Evolutionary conservation across 805 yeast genomes (phyloP).

Genomic region (Saturnispora diversa): DNA sequence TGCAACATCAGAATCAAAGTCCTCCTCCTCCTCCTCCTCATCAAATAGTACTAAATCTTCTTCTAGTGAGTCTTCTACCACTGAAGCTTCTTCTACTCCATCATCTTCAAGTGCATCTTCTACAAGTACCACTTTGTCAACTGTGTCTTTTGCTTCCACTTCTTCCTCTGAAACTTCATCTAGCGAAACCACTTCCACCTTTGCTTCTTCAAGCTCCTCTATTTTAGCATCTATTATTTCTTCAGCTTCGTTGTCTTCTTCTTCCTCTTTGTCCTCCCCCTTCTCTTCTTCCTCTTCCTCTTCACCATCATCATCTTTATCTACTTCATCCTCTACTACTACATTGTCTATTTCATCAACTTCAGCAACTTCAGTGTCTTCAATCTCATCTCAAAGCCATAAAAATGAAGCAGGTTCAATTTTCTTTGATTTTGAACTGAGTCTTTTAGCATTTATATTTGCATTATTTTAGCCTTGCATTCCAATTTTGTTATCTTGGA

Average conservation of each 20-base stretch:
- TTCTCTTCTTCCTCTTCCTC: background rate
- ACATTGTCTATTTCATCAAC: background rate
- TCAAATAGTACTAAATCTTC: background rate
- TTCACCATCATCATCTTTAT: background rate
- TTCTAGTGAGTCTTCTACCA: background rate
- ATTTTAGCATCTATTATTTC: background rate
- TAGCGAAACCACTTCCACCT: background rate
- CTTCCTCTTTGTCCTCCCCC: background rate
- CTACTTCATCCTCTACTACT: background rate
- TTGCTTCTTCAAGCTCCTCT: background rate
- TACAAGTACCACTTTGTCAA: no score
- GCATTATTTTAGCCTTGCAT: constrained; percentile 10
- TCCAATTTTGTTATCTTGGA: no score
- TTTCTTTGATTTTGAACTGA: constrained; percentile 1
- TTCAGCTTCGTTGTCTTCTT: no score
- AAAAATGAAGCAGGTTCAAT: constrained; percentile 11
- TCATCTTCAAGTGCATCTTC: constrained; percentile 3
- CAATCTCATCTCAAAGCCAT: constrained; percentile 8
- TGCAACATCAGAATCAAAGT: background rate
- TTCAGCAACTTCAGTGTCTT: constrained; percentile 5
- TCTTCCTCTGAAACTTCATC: constrained; percentile 1
- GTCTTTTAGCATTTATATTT: constrained; percentile 7
- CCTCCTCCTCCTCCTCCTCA: constrained; percentile 3
- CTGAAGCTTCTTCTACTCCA: background rate
- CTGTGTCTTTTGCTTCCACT: no score